These are phyloP conservation scores for Trichoderma cornu-damae DNA, from an alignment of 2,329 filamentous ascomycete species.

Conservation along the genomic window DNA sequence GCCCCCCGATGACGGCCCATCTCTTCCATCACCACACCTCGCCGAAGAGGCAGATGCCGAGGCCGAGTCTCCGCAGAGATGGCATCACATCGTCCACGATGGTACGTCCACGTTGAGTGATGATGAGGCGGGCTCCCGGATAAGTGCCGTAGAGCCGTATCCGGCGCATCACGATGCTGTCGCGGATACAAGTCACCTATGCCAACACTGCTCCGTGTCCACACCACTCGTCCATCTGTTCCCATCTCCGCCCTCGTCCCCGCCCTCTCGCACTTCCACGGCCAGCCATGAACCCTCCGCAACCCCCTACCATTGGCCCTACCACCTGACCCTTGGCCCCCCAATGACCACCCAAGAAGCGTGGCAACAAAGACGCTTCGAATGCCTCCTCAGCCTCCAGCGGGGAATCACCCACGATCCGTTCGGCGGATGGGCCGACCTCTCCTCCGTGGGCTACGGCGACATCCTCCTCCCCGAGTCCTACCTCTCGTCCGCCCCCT, in stretches of 20 bases:
- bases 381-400: neutral
- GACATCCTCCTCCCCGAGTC: neutral
- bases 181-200: neutral
- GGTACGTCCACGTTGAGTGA: neutral
- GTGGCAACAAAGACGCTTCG: neutral
- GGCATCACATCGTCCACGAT: neutral
- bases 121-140: neutral
- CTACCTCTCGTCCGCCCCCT: slow-evolving; percentile 6
- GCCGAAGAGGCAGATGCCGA: neutral
- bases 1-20: neutral
- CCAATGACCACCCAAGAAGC: neutral
- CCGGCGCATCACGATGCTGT: neutral
- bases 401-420: neutral
- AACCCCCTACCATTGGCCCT: neutral
- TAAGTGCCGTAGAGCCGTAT: neutral
- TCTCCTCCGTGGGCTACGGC: neutral
- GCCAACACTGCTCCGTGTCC: neutral
- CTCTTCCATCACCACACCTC: neutral
- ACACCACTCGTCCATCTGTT: neutral
- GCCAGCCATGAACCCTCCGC: neutral
- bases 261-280: neutral
- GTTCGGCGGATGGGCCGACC: neutral
- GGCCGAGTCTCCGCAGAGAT: neutral
- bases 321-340: neutral
- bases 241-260: neutral